Evolutionary conservation across 352 stramenopile genomes (phyloP).

Genomic region (Globisporangium mamillatum): DNA sequence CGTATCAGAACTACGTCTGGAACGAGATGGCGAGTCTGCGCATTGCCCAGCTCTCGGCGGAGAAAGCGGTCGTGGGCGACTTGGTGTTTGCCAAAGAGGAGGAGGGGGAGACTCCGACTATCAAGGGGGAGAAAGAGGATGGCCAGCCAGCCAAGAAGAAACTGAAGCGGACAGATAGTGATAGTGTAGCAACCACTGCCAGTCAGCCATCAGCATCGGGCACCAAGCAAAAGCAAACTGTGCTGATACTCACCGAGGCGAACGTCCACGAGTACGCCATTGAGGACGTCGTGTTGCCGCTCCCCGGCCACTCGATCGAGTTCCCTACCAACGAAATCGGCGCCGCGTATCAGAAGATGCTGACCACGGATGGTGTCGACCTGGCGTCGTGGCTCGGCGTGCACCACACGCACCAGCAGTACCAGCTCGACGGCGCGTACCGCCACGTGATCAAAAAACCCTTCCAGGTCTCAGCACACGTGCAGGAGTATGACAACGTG

Average conservation of each 20-base stretch:
- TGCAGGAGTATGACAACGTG: slow-evolving; percentile 88
- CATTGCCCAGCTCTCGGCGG: slow-evolving; percentile 61
- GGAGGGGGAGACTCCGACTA: neutral
- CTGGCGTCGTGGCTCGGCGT: slow-evolving; percentile 29
- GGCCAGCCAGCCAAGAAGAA: slow-evolving; percentile 15
- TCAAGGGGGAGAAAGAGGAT: neutral
- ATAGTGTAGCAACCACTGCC: neutral
- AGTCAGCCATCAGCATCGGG: slow-evolving; percentile 31
- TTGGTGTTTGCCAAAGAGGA: slow-evolving; percentile 60
- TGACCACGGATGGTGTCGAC: slow-evolving; percentile 58
- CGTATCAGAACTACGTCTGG: slow-evolving; percentile 94
- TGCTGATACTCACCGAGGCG: slow-evolving; percentile 76
- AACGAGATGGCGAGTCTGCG: slow-evolving; percentile 93
- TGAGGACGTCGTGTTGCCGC: slow-evolving; percentile 92
- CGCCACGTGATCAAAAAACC: slow-evolving; percentile 90
- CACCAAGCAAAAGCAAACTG: slow-evolving; percentile 16
- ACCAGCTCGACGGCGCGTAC: slow-evolving; percentile 83
- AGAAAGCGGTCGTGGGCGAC: slow-evolving; percentile 82
- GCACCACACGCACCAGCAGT: slow-evolving; percentile 55
- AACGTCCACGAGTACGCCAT: slow-evolving; percentile 88
- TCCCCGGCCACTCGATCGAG: slow-evolving; percentile 88
- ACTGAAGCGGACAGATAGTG: slow-evolving; percentile 15
- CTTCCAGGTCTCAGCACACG: slow-evolving; percentile 69
- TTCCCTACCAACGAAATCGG: slow-evolving; percentile 79
- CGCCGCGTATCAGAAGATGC: slow-evolving; percentile 45